Evolutionary conservation across 2,329 filamentous ascomycete genomes (phyloP).

Genomic region (Fusarium denticulatum): DNA sequence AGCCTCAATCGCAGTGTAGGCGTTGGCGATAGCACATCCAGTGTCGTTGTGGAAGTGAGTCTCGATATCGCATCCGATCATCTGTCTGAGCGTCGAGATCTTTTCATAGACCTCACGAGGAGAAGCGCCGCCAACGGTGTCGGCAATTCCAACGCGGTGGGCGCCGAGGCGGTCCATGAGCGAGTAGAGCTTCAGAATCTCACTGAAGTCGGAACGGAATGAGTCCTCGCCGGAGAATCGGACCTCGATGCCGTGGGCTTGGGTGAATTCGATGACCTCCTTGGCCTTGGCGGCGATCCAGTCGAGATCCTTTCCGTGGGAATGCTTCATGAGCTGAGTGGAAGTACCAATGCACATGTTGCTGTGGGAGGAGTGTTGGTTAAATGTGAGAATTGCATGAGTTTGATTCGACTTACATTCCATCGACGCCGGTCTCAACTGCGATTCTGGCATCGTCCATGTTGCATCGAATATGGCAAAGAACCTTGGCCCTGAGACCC

Average conservation of each 20-base stretch:
- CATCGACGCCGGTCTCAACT: conserved; percentile 77
- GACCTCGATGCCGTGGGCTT: conserved; percentile 42
- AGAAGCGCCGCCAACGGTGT: conserved; percentile 88
- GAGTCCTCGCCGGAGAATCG: conserved; percentile 79
- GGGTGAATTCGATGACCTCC: conserved; percentile 48
- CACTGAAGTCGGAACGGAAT: conserved; percentile 80
- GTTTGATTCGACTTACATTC: conserved; percentile 7
- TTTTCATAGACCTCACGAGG: conserved; percentile 91
- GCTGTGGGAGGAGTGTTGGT: conserved; percentile 5
- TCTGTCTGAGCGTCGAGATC: conserved; percentile 79
- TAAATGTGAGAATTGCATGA: too few relatives aligned
- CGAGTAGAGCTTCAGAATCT: conserved; percentile 83
- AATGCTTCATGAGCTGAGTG: conserved; percentile 83
- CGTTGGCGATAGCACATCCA: conserved; percentile 89
- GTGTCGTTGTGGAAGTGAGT: conserved; percentile 80
- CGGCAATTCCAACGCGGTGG: conserved; percentile 88
- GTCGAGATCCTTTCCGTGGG: conserved; percentile 90
- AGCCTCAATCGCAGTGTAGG: conserved; percentile 86
- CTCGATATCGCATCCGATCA: conserved; percentile 71
- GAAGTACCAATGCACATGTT: conserved; percentile 88
- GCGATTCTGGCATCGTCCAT: conserved; percentile 73
- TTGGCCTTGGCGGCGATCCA: conserved; percentile 73
- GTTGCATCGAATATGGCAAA: conserved; percentile 45
- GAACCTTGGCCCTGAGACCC: conserved; percentile 75
- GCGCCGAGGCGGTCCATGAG: conserved; percentile 87